Percentiles rank a stretch among this genome's conserved stretches.
Evolutionary conservation across 208 protist genomes (phyloP).

Genomic region (Kentomonas sorsogonicus): DNA sequence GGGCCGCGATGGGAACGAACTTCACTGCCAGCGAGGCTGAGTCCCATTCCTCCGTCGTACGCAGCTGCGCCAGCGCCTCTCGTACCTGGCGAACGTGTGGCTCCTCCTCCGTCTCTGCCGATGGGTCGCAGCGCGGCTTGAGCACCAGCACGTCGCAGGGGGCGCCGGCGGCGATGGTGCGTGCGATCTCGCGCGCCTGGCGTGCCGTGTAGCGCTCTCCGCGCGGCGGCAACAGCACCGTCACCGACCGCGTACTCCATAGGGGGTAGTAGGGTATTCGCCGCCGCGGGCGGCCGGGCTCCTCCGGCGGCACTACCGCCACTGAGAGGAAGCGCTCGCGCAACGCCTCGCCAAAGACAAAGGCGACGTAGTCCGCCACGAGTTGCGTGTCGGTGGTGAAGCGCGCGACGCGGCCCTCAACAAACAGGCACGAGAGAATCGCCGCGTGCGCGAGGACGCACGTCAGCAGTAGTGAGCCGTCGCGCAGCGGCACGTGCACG

Average conservation of each 20-base stretch:
- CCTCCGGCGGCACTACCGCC: conserved; percentile 2
- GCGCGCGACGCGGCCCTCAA: conserved; percentile 56
- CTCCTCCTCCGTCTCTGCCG: no score
- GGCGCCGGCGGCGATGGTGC: conserved; percentile 34
- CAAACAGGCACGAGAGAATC: conserved; percentile 57
- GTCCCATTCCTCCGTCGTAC: no score
- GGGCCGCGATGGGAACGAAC: no score
- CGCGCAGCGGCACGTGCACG: not conserved
- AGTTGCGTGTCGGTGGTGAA: conserved; percentile 40
- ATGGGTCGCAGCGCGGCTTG: no score
- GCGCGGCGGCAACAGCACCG: conserved; percentile 49
- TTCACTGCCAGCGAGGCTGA: no score
- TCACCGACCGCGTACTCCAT: conserved; percentile 32
- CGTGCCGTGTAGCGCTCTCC: not conserved
- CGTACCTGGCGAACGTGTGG: no score
- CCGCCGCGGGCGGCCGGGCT: not conserved
- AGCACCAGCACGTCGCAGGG: conserved; percentile 54
- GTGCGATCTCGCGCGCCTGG: conserved; percentile 17
- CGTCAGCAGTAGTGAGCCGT: conserved; percentile 14
- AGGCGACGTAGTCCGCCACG: conserved; percentile 48
- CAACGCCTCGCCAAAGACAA: conserved; percentile 49
- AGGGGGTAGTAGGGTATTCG: conserved; percentile 45
- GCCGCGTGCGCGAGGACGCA: conserved; percentile 70
- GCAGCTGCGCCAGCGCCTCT: no score
- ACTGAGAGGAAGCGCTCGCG: conserved; percentile 27